Evolutionary conservation across 2,329 filamentous ascomycete genomes (phyloP).

Genomic region (Cytospora piceae): DNA sequence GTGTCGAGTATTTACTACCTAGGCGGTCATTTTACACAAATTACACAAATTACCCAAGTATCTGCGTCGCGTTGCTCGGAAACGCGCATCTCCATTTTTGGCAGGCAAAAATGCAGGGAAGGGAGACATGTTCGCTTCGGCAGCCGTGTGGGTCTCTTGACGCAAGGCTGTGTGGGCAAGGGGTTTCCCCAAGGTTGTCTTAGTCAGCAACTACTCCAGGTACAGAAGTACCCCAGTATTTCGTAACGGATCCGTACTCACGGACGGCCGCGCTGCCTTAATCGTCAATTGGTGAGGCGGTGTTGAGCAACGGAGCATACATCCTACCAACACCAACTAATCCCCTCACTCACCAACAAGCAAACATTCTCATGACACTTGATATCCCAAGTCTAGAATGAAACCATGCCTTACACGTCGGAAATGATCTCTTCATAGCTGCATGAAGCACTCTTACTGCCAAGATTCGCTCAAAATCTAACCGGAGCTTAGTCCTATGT

Average conservation of each 20-base stretch:
- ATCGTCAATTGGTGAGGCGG: not conserved
- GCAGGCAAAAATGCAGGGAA: conserved; percentile 14
- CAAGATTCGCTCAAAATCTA: not conserved
- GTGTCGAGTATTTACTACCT: not conserved
- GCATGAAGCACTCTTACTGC: not conserved
- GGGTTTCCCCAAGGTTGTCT: not conserved
- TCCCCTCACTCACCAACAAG: not conserved
- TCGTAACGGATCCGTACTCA: not conserved
- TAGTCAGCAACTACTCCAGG: not conserved
- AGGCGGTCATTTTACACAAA: not conserved
- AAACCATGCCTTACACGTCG: not conserved
- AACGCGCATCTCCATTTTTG: conserved; percentile 16
- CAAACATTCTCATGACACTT: not conserved
- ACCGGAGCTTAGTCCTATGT: conserved; percentile 1
- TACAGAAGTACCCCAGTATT: not conserved
- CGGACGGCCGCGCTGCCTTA: not conserved
- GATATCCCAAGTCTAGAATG: not conserved
- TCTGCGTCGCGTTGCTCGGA: conserved; percentile 15
- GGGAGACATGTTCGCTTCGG: conserved; percentile 11
- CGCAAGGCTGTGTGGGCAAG: conserved; percentile 20
- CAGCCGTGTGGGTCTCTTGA: conserved; percentile 10
- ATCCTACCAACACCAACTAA: not conserved
- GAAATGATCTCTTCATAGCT: not conserved
- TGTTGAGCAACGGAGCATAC: not conserved
- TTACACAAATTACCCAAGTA: not conserved